These are phyloP conservation scores for Fraxinus sp. DNA, from an alignment of 305 asterid genomes.

Conservation along the genomic window DNA sequence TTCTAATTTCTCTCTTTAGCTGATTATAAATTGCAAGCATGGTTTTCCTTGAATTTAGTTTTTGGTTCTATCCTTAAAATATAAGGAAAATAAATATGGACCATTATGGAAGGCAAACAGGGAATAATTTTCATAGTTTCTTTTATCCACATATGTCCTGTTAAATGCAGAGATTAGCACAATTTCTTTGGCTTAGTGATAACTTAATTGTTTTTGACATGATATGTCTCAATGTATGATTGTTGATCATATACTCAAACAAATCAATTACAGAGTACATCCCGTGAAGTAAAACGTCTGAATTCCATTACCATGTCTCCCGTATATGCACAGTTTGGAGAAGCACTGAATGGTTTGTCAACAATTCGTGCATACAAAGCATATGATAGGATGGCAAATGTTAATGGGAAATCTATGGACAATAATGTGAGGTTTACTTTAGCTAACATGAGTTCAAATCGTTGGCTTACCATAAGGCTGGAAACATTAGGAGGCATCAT, in stretches of 20 bases:
- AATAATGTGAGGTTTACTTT: conserved; percentile 82
- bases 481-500: conserved; percentile 92
- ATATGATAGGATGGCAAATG: conserved; percentile 74
- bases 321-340: conserved; percentile 95
- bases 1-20: not conserved
- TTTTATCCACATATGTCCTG: not conserved
- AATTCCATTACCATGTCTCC: conserved; percentile 95
- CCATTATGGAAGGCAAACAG: not conserved
- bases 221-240: not conserved
- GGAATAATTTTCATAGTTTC: not conserved
- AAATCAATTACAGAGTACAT: conserved; percentile 72
- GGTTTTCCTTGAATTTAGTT: not conserved
- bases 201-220: not conserved
- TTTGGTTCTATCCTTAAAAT: not conserved
- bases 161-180: not conserved
- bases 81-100: not conserved
- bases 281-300: conserved; percentile 93
- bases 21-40: not conserved
- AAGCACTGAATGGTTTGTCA: conserved; percentile 85
- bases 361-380: conserved; percentile 96
- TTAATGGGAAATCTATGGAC: conserved; percentile 87
- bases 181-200: not conserved
- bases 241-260: not conserved
- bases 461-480: conserved; percentile 87
- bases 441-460: conserved; percentile 70